Conservation (phyloP, 257 asterid species). For the Solanum habrochaites region DNA sequence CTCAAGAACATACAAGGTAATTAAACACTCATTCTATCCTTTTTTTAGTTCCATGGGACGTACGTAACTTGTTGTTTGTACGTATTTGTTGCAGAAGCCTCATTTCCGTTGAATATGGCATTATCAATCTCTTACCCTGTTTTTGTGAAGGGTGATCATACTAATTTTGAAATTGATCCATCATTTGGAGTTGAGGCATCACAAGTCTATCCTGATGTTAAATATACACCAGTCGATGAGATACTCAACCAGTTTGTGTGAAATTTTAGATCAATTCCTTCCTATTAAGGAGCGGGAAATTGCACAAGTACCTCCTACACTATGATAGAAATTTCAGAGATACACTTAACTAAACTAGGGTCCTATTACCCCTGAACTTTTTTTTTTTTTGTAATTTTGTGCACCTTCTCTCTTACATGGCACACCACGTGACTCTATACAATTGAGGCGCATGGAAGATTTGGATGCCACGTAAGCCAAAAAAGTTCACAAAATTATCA, state of each 20-base stretch:
- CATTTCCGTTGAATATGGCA: conserved; percentile 28
- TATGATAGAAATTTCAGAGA: no score
- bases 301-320: no score
- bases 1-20: conserved; percentile 23
- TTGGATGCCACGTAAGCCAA: no score
- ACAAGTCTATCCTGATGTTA: conserved; percentile 52
- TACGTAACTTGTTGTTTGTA: not conserved
- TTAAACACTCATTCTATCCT: no score
- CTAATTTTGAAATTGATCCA: conserved; percentile 48
- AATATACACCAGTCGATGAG: conserved; percentile 45
- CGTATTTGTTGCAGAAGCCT: conserved; percentile 26
- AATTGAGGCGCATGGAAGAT: no score
- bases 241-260: conserved; percentile 24
- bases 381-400: no score
- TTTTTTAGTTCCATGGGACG: no score
- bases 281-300: not conserved
- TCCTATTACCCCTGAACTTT: no score
- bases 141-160: conserved; percentile 51
- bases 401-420: no score
- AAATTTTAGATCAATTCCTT: not conserved
- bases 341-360: no score
- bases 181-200: conserved; percentile 54
- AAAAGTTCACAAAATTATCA: no score
- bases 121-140: conserved; percentile 35
- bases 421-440: no score